Evolutionary conservation across 2,329 filamentous ascomycete genomes (phyloP).

Genomic region (Lasiodiplodia hormozganensis): DNA sequence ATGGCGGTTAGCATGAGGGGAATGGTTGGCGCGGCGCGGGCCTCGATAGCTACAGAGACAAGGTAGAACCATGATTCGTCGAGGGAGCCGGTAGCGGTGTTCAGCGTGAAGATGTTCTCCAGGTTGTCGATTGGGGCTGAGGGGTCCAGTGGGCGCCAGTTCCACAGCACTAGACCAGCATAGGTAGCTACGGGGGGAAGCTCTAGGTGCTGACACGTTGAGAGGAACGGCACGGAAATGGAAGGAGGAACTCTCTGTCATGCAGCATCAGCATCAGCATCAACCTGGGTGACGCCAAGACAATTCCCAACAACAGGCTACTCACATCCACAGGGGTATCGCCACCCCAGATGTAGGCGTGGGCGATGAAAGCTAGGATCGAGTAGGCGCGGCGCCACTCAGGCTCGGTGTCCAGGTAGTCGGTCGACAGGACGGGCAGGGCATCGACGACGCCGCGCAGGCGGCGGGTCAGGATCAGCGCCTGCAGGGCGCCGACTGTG

Average conservation of each 20-base stretch:
- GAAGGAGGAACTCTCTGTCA: constrained; percentile 72
- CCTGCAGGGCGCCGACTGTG: constrained; percentile 83
- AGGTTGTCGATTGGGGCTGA: constrained; percentile 82
- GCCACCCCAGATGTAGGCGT: constrained; percentile 91
- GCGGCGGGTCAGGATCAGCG: constrained; percentile 82
- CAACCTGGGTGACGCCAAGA: not conserved
- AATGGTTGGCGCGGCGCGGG: constrained; percentile 84
- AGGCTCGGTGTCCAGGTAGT: constrained; percentile 78
- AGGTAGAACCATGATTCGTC: constrained; percentile 99
- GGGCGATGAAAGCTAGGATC: constrained; percentile 78
- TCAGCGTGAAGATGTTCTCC: constrained; percentile 85
- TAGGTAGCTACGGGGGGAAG: constrained; percentile 94
- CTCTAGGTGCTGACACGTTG: constrained; percentile 79
- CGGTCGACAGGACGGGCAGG: constrained; percentile 83
- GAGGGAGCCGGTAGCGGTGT: constrained; percentile 90
- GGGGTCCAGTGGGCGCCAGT: constrained; percentile 90
- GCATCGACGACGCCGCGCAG: constrained; percentile 80
- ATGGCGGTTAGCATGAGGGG: constrained; percentile 90
- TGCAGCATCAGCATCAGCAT: constrained; percentile 10
- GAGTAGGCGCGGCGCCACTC: constrained; percentile 92
- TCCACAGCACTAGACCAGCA: constrained; percentile 91
- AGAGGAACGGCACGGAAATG: constrained; percentile 81
- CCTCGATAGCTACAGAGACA: constrained; percentile 93
- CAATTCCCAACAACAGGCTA: not conserved
- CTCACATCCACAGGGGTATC: constrained; percentile 73